Percentiles rank a stretch among this genome's conserved stretches.
Conservation (phyloP, 495 filamentous ascomycete species). For the Aspergillus affinis region DNA sequence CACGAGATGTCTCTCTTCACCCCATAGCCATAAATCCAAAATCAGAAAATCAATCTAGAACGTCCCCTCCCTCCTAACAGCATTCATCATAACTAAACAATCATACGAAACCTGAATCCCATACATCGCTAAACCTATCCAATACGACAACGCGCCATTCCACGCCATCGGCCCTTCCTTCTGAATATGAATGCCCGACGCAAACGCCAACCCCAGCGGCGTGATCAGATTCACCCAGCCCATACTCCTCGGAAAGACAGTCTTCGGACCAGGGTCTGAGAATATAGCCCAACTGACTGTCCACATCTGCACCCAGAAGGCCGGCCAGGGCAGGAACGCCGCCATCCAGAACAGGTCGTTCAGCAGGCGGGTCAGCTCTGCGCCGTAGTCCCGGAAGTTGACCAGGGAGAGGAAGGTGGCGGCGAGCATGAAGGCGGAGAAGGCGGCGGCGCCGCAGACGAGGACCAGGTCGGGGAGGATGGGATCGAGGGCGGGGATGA, state of each 20-base stretch:
- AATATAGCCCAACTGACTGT: background rate
- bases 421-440: background rate
- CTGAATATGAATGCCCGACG: background rate
- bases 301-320: background rate
- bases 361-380: background rate
- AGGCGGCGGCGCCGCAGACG: too few species aligned
- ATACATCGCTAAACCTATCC: too few species aligned
- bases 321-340: background rate
- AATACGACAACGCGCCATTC: background rate
- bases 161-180: background rate
- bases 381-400: background rate
- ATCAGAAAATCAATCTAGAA: too few species aligned
- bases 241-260: background rate
- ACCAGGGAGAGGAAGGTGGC: background rate
- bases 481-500: background rate
- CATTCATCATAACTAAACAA: too few species aligned
- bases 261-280: background rate
- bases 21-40: too few species aligned
- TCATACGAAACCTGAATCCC: too few species aligned
- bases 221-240: background rate
- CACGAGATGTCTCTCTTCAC: too few species aligned
- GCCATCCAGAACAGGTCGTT: background rate
- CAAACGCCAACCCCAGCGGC: background rate
- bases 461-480: background rate
- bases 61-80: too few species aligned